Conservation (phyloP, 257 asterid genomes). For the Dorcoceras hygrometricum region DNA sequence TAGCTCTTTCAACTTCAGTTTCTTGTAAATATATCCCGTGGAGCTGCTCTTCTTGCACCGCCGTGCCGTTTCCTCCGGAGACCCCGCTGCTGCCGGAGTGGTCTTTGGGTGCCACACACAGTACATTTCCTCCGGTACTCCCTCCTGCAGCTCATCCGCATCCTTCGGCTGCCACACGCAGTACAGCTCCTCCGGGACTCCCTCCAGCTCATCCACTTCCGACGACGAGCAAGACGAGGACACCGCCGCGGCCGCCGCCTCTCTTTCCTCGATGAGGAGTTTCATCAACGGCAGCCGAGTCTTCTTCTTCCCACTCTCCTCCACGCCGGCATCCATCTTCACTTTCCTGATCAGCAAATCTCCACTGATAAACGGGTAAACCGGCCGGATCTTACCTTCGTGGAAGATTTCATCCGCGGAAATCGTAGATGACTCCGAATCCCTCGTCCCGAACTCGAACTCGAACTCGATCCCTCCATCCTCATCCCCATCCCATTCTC, state of each 20-base stretch:
- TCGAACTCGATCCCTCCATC: too few relatives aligned
- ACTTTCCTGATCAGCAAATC: neutral
- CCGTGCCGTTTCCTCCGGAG: neutral
- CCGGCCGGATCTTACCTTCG: neutral
- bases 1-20: slow-evolving; percentile 20
- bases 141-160: slow-evolving; percentile 23
- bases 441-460: too few relatives aligned
- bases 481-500: neutral
- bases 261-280: neutral
- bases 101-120: slow-evolving; percentile 31
- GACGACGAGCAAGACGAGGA: slow-evolving; percentile 1
- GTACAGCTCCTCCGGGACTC: slow-evolving; percentile 26
- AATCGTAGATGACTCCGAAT: neutral
- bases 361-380: neutral
- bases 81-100: slow-evolving; percentile 14
- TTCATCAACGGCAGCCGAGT: neutral
- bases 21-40: slow-evolving; percentile 15
- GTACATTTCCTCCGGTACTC: slow-evolving; percentile 25
- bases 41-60: slow-evolving; percentile 26
- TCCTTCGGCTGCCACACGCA: slow-evolving; percentile 32
- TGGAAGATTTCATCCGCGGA: neutral
- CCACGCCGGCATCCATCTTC: too few relatives aligned
- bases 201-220: slow-evolving; percentile 23
- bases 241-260: neutral
- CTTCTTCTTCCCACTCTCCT: neutral